These are phyloP conservation scores for Parietichytrium sp. DNA, from an alignment of 108 stramenopile species.

Conservation along the genomic window DNA sequence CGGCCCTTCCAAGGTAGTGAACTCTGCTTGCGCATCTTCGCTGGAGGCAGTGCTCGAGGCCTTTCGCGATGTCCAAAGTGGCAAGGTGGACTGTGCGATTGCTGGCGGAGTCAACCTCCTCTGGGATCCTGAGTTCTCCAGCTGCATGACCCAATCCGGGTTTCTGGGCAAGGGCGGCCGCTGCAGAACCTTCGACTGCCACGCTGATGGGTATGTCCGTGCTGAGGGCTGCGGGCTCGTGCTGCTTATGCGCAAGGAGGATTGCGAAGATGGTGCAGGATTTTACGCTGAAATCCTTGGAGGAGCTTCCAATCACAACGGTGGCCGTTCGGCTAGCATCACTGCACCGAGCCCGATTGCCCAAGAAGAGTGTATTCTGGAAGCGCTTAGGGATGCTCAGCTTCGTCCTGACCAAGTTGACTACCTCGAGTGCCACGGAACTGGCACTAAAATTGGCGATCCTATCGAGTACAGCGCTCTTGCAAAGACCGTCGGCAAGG, in stretches of 20 bases:
- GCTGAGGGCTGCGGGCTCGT: conserved; percentile 38
- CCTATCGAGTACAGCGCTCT: conserved; percentile 44
- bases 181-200: conserved; percentile 38
- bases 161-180: background rate
- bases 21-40: conserved; percentile 27
- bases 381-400: background rate
- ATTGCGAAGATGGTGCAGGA: background rate
- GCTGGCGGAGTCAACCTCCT: conserved; percentile 35
- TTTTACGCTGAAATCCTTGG: conserved; percentile 8
- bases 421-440: conserved; percentile 47
- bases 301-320: conserved; percentile 37
- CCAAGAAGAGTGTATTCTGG: conserved; percentile 32
- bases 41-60: conserved; percentile 22
- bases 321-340: conserved; percentile 37
- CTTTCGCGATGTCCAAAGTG: background rate
- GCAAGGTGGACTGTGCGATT: background rate
- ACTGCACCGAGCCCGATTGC: conserved; percentile 42
- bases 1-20: conserved; percentile 23
- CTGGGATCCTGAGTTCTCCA: background rate
- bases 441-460: conserved; percentile 47
- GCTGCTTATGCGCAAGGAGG: conserved; percentile 8
- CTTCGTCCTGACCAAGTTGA: background rate
- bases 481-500: background rate
- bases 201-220: conserved; percentile 46
- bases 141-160: conserved; percentile 35